A percentile compares a stretch with the other conserved stretches of the same genome.
These are phyloP conservation scores for Dictyostelium purpureum DNA, from an alignment of 78 protist species.

Conservation along the genomic window DNA sequence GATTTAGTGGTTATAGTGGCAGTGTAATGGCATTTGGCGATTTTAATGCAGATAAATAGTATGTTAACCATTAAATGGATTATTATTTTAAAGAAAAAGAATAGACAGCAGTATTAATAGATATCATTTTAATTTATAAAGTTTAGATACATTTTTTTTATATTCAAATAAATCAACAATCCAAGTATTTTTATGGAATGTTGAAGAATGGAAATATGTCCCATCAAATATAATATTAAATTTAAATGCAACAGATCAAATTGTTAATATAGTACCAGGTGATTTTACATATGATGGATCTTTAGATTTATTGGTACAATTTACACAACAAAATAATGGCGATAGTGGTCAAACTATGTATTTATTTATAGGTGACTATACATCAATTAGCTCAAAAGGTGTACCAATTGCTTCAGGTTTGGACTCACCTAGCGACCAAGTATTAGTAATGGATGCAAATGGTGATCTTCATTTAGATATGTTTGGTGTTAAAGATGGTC, in stretches of 20 bases:
- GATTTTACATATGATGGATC: conserved; percentile 72
- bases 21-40: conserved; percentile 70
- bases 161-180: conserved; percentile 47
- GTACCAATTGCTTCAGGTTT: neutral
- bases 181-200: conserved; percentile 74
- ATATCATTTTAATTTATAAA: neutral
- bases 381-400: neutral
- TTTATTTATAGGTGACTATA: conserved; percentile 21
- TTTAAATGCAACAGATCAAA: neutral
- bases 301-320: conserved; percentile 66
- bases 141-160: conserved; percentile 68
- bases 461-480: conserved; percentile 65
- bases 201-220: conserved; percentile 52
- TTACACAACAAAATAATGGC: neutral
- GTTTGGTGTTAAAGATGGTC: conserved; percentile 19
- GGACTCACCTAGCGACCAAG: conserved; percentile 30
- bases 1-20: conserved; percentile 43
- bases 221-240: conserved; percentile 41
- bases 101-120: neutral
- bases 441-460: conserved; percentile 44
- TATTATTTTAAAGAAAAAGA: neutral
- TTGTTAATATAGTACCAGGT: conserved; percentile 54
- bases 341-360: neutral
- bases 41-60: conserved; percentile 78
- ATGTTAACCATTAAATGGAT: neutral